Evolutionary conservation across 2,329 filamentous ascomycete genomes (phyloP), one percentile per base, ranked within the genome.

Genomic region (Pleurostoma richardsiae): DNA sequence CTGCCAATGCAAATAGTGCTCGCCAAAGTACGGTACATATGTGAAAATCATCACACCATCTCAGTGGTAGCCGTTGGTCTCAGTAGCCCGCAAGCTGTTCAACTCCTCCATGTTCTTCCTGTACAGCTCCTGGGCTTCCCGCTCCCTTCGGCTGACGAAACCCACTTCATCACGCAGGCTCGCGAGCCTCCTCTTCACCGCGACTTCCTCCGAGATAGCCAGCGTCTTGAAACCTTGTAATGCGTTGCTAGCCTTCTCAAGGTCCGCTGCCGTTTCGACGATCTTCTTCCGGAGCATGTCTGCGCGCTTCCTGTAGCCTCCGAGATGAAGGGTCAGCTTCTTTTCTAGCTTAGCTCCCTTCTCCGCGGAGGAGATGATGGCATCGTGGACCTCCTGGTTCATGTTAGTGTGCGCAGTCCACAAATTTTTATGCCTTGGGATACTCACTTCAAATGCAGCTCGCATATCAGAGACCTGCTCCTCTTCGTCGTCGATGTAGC

Each of bases 81-180:
- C 61, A 41, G 63, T 61, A 38, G 61, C 57, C 38, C 59, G 64
- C 55, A 95, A 68, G 45, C 68, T 71, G 42, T 84, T 80, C 54
- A 96, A 65, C 72, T 97, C 94, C 41, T 90, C 88, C 67, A 80
- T 89, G 49, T 83, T 80, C 53, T 70, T 72, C 56, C 88, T 79
- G 63, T 94, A 99, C 58, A 86, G 64, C 53, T 96, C 90, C 68
- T 99, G 94, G 5, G 90, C 90, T 68, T 96, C 90, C 49, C 91
- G 77, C 71, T 97, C 92, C 52, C 92, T 76, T 56, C 82, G 82
- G 55, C 83, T 88, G 7, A 97, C 79, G 56, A 88, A 88, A 5
- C 75, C 79, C 27, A 96, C 90, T 64, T 96, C 90, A n/a, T 88
- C 85, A 43, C 90, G 80, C 48, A 96, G 69, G 8, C 77, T 76